Base-by-base conservation (phyloP, 179 eudicot genomes). In the Nepenthes alata region DNA sequence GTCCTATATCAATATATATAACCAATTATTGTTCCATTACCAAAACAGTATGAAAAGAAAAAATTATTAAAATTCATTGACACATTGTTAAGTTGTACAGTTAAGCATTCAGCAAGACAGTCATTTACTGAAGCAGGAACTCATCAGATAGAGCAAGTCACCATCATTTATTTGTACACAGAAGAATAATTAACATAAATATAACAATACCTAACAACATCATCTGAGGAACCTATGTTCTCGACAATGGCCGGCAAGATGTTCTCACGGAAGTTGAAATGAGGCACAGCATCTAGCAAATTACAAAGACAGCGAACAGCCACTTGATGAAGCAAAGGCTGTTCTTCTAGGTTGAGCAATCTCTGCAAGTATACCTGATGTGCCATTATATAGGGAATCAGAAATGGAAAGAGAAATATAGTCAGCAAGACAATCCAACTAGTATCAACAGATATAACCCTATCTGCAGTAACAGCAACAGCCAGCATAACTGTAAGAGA, bases 231-330 rank as follows among this genome's bases (percentile, higher is more conserved):
- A 67, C 78, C 76, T 68, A 93, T 78, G 74, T 85, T 80, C 77
- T 72, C 67, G n/a, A 86, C 75, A 64, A 85, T 93, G 66, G 88
- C 86, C 61, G 72, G 78, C 66, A 93, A 65, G 74, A 93, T 66
- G 72, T 50, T 81, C 61, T 86, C 89, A 34, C 93, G 86, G 69
- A 74, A 86, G 74, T 93, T 93, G 72, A 93, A 93, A 75, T 89
- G 98, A 6, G 96, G 98, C 69, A 80, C 89, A 25, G 95, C 87
- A 37, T 83, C 95, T 50, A 93, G 80, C 75, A 93, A 77, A 74
- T 78, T 80, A 69, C 98, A 86, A 51, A 85, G 69, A 75, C 96
- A 93, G 5, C 95, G 95, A 68, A 86, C 63, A 54, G 88, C 83
- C 35, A 93, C 87, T 35, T 82, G 88, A 61, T 74, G 78, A 71